phyloP scores from a whole-genome alignment of 2,329 filamentous ascomycete genomes.

The Fusarium newnesense region DNA sequence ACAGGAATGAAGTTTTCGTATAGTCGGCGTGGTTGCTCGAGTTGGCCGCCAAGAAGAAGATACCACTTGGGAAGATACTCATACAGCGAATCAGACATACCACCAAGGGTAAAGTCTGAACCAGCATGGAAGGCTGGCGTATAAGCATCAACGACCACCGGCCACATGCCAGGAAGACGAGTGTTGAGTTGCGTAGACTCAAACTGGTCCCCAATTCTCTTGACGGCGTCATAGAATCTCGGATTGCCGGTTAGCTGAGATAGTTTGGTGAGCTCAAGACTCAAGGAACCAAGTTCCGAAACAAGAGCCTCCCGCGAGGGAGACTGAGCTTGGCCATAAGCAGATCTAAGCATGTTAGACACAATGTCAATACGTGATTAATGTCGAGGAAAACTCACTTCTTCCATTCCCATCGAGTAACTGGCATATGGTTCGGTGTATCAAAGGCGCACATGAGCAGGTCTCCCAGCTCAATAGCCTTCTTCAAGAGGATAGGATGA shows the following conservation, averaged over 20 bases:
- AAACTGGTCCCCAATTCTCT: constrained; percentile 66
- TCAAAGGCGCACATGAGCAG: constrained; percentile 73
- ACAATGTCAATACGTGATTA: not conserved
- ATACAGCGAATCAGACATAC: constrained; percentile 67
- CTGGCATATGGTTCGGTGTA: constrained; percentile 72
- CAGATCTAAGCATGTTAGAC: constrained; percentile 35
- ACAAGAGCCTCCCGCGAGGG: constrained; percentile 39
- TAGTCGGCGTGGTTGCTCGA: constrained; percentile 45
- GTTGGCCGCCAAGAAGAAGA: constrained; percentile 70
- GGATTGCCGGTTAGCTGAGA: constrained; percentile 69
- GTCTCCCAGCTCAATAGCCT: constrained; percentile 70
- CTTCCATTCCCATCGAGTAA: constrained; percentile 44
- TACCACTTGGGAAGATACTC: constrained; percentile 76
- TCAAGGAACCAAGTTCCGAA: constrained; percentile 61
- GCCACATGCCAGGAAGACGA: constrained; percentile 71
- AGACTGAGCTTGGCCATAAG: constrained; percentile 39
- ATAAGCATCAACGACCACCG: constrained; percentile 59
- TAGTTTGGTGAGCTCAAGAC: constrained; percentile 72
- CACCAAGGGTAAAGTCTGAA: constrained; percentile 65
- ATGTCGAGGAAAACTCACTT: constrained; percentile 28
- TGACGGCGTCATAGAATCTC: constrained; percentile 70
- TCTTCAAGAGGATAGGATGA: constrained; percentile 60
- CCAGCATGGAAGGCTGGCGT: constrained; percentile 41
- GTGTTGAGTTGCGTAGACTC: constrained; percentile 64
- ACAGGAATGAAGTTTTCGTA: constrained; percentile 53